Evolutionary conservation across 176 grass and related monocot species (phyloP).

Genomic region (Alopecurus myosuroides): DNA sequence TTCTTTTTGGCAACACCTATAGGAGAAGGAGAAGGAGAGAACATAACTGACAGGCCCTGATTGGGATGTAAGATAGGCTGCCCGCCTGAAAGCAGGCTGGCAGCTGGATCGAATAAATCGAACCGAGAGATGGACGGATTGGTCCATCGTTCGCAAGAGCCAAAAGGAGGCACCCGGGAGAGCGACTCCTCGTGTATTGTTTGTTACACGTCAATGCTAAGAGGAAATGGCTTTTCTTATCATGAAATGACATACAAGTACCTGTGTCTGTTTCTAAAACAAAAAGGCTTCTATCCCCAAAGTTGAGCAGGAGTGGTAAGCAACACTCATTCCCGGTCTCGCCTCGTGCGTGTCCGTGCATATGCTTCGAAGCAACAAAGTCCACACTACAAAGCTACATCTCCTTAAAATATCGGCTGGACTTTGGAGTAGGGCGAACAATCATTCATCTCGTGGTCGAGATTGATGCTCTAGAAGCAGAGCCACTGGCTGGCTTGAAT

Average conservation of each 20-base stretch:
- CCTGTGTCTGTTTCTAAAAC: background rate
- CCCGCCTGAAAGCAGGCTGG: conserved; percentile 53
- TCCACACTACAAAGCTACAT: background rate
- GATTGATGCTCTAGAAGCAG: background rate
- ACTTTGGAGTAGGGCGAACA: background rate
- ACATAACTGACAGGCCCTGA: conserved; percentile 6
- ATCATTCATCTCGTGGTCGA: background rate
- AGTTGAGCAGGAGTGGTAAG: background rate
- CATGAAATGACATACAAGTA: background rate
- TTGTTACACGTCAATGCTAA: conserved; percentile 35
- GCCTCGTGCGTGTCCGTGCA: conserved; percentile 13
- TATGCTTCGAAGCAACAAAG: conserved; percentile 23
- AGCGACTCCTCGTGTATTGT: conserved; percentile 36
- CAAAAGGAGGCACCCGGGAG: conserved; percentile 25
- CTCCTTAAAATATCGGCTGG: background rate
- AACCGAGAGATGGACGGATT: background rate
- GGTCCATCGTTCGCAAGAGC: conserved; percentile 8
- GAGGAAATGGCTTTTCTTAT: conserved; percentile 18
- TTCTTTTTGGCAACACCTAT: conserved; percentile 11
- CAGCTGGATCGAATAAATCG: conserved; percentile 26
- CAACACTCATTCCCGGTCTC: conserved; percentile 11
- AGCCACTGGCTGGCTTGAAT: background rate
- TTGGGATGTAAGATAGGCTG: conserved; percentile 44
- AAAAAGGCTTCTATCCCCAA: background rate
- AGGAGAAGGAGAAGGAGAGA: background rate